These are phyloP conservation scores for Hymenoscyphus fructigenus DNA, from an alignment of 2,329 filamentous ascomycete genomes.

Conservation along the genomic window DNA sequence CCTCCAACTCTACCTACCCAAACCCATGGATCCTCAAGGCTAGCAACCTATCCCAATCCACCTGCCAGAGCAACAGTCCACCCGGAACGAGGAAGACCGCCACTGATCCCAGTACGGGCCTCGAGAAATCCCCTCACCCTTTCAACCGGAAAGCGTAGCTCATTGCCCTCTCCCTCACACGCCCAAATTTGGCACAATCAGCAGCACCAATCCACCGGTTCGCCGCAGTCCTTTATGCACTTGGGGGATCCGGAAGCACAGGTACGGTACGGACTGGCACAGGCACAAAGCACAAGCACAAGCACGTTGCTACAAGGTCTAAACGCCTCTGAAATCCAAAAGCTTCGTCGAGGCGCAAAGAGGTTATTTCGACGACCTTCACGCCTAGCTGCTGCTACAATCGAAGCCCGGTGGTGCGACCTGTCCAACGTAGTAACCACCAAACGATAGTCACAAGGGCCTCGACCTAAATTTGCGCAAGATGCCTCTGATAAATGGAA, in stretches of 20 bases:
- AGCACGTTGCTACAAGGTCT: conserved; percentile 19
- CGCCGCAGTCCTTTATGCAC: conserved; percentile 21
- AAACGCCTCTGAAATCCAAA: neutral
- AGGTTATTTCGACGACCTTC: conserved; percentile 27
- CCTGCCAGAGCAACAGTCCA: neutral
- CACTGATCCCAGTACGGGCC: conserved; percentile 18
- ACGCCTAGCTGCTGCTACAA: neutral
- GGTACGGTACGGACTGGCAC: conserved; percentile 1
- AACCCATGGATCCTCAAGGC: conserved; percentile 12
- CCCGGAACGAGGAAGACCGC: neutral
- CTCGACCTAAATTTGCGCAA: conserved; percentile 26
- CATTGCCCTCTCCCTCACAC: conserved; percentile 10
- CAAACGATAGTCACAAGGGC: conserved; percentile 15
- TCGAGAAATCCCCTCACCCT: conserved; percentile 14
- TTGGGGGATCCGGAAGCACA: neutral
- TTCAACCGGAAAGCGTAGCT: conserved; percentile 6
- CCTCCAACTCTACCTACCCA: conserved; percentile 7
- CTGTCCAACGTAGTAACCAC: conserved; percentile 19
- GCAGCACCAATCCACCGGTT: conserved; percentile 16
- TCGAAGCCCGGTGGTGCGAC: conserved; percentile 18
- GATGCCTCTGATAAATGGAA: conserved; percentile 69
- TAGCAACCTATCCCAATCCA: conserved; percentile 4
- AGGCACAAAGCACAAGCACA: conserved; percentile 1
- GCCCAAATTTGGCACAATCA: conserved; percentile 12
- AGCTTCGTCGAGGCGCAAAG: conserved; percentile 13